Conservation (phyloP, 2,329 filamentous ascomycete species). For the Alternaria sp. region DNA sequence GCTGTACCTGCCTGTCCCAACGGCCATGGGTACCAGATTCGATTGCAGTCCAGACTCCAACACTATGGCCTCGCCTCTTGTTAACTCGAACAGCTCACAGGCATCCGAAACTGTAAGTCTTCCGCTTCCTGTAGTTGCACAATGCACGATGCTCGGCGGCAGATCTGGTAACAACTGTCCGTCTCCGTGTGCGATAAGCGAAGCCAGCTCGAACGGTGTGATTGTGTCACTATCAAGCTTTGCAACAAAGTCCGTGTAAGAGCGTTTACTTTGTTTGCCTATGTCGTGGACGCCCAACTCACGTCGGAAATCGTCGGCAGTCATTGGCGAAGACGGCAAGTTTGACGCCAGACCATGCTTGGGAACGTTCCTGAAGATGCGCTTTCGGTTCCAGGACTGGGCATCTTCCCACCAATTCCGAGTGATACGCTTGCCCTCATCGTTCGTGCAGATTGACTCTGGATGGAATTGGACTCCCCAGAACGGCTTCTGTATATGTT, state of each 20-base stretch:
- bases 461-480: slow-evolving; percentile 93
- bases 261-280: slow-evolving; percentile 16
- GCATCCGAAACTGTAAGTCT: slow-evolving; percentile 50
- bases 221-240: slow-evolving; percentile 26
- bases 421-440: slow-evolving; percentile 69
- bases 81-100: slow-evolving; percentile 48
- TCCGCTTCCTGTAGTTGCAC: slow-evolving; percentile 47
- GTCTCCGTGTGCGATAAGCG: slow-evolving; percentile 41
- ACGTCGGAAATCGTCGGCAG: slow-evolving; percentile 30
- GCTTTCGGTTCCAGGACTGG: slow-evolving; percentile 60
- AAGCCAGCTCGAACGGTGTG: slow-evolving; percentile 36
- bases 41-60: slow-evolving; percentile 59
- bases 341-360: slow-evolving; percentile 21
- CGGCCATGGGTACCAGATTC: slow-evolving; percentile 52
- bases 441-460: slow-evolving; percentile 84
- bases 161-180: slow-evolving; percentile 32
- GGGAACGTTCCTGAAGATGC: slow-evolving; percentile 22
- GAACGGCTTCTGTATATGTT: slow-evolving; percentile 73
- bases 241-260: slow-evolving; percentile 13
- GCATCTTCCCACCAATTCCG: slow-evolving; percentile 78
- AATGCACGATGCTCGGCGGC: slow-evolving; percentile 45
- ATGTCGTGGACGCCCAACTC: slow-evolving; percentile 28
- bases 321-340: slow-evolving; percentile 27
- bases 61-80: slow-evolving; percentile 52
- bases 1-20: slow-evolving; percentile 70